Conservation (phyloP, 2,329 filamentous ascomycete genomes). For the Penicillium brasilianum region DNA sequence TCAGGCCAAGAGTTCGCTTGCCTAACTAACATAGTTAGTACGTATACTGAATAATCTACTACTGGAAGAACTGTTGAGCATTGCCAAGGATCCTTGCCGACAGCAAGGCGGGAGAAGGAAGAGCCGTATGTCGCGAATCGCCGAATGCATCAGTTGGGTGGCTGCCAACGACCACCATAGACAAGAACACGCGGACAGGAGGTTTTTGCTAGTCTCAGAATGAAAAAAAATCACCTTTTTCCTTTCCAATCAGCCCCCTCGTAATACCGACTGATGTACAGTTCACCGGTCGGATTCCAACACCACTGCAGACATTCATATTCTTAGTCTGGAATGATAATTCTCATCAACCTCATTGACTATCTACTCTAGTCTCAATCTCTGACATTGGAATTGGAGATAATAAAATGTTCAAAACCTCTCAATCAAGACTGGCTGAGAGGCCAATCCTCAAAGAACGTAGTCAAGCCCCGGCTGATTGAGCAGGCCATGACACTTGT, state of each 20-base stretch:
- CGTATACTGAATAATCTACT: background rate
- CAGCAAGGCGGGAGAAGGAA: background rate
- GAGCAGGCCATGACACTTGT: conserved; percentile 34
- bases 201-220: background rate
- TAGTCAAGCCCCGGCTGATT: conserved; percentile 30
- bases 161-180: background rate
- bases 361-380: background rate
- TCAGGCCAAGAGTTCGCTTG: background rate
- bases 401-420: background rate
- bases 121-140: background rate
- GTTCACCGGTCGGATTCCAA: background rate
- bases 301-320: too few relatives aligned
- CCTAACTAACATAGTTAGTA: background rate
- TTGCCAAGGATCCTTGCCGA: background rate
- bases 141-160: too few relatives aligned
- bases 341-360: background rate
- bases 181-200: background rate
- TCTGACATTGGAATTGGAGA: background rate
- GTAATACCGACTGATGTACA: background rate
- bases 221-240: too few relatives aligned
- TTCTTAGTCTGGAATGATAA: background rate
- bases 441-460: conserved; percentile 20
- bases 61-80: background rate
- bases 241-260: background rate
- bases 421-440: background rate